A percentile compares a stretch with the other conserved stretches of the same genome.
These are phyloP conservation scores for Diplodia sapinea DNA, from an alignment of 2,329 filamentous ascomycete genomes.

Conservation along the genomic window DNA sequence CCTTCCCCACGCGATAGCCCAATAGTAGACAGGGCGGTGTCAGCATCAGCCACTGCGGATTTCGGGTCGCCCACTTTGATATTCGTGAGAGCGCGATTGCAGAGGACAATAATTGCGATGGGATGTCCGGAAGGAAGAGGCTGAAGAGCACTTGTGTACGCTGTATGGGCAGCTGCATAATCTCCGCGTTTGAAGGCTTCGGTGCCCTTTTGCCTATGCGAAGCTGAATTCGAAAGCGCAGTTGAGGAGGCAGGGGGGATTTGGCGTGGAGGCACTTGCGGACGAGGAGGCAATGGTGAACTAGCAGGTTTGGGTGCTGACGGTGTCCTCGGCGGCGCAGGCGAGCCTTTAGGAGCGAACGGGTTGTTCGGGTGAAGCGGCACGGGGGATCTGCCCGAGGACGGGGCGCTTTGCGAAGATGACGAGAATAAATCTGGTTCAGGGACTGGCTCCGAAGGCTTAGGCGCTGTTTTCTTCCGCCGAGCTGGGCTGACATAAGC, in stretches of 20 bases:
- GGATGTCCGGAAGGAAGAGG: slow-evolving; percentile 80
- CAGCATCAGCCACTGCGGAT: slow-evolving; percentile 81
- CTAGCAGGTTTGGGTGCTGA: slow-evolving; percentile 48
- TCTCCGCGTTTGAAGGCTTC: slow-evolving; percentile 94
- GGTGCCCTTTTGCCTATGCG: slow-evolving; percentile 78
- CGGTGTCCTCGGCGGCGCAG: slow-evolving; percentile 35
- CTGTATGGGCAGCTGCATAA: slow-evolving; percentile 81
- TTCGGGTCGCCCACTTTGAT: slow-evolving; percentile 93
- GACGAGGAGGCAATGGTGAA: slow-evolving; percentile 50
- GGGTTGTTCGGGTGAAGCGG: slow-evolving; percentile 44
- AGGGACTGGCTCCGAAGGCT: slow-evolving; percentile 43
- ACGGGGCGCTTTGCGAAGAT: slow-evolving; percentile 53
- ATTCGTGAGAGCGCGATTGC: slow-evolving; percentile 87
- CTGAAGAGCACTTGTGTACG: slow-evolving; percentile 78
- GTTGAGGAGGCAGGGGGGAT: slow-evolving; percentile 72
- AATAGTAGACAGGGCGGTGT: slow-evolving; percentile 79
- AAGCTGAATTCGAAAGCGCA: slow-evolving; percentile 75
- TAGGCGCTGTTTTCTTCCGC: slow-evolving; percentile 70
- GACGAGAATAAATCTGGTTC: slow-evolving; percentile 52
- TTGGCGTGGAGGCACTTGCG: slow-evolving; percentile 60
- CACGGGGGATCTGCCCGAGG: slow-evolving; percentile 56
- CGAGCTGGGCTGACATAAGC: slow-evolving; percentile 87
- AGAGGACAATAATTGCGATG: slow-evolving; percentile 83
- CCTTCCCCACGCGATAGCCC: slow-evolving; percentile 78
- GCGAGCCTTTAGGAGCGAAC: slow-evolving; percentile 42